These are phyloP conservation scores for Rhynchosporium agropyri DNA, from an alignment of 2,329 filamentous ascomycete genomes.

Conservation along the genomic window DNA sequence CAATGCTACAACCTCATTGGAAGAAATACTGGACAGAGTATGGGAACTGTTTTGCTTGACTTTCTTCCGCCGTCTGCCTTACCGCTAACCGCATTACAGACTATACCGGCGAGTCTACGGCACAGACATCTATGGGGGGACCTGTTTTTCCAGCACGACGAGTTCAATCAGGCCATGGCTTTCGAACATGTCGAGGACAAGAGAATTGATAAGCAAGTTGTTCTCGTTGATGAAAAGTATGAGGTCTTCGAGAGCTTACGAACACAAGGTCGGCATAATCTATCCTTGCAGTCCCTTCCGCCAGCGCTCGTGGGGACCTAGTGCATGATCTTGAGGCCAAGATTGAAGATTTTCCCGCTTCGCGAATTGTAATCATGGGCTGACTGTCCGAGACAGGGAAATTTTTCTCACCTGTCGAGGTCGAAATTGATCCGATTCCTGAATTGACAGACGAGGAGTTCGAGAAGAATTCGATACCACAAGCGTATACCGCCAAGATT, in stretches of 20 bases:
- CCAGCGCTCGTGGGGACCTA: neutral
- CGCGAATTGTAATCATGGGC: no score
- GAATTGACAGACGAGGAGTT: neutral
- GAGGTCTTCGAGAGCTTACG: neutral
- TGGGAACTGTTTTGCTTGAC: neutral
- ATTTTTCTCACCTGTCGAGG: neutral
- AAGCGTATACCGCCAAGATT: neutral
- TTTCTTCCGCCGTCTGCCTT: neutral
- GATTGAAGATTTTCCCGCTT: no score
- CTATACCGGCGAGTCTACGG: neutral
- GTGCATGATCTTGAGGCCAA: no score
- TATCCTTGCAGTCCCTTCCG: neutral
- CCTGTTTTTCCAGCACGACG: neutral
- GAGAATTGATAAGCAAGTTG: neutral
- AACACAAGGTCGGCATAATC: neutral
- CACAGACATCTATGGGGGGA: neutral
- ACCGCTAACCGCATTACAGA: neutral
- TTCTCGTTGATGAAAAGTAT: neutral
- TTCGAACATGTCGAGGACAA: conserved; percentile 5
- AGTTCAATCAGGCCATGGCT: neutral
- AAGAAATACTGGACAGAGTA: neutral
- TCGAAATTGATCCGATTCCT: neutral
- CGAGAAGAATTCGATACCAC: neutral
- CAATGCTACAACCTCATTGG: neutral
- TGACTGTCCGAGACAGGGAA: neutral